Evolutionary conservation across 768 basidiomycete species (phyloP).

Genomic region (Crucibulum laeve): DNA sequence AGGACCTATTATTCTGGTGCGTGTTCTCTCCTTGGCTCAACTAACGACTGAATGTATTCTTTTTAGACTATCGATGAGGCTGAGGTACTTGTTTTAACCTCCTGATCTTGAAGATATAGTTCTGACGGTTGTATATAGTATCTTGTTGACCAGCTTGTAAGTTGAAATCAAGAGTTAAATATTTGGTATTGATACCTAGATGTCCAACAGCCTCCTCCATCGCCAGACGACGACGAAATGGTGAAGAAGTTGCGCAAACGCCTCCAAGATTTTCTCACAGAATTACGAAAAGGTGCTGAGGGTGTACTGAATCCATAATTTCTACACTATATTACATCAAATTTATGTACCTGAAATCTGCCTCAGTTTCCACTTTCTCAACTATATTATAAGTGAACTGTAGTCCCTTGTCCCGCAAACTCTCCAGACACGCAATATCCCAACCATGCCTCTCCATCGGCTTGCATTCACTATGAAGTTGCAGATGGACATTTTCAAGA

Average conservation of each 20-base stretch:
- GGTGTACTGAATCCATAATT: constrained; percentile 17
- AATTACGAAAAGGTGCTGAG: constrained; percentile 30
- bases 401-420: too few relatives aligned
- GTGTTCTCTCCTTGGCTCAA: too few relatives aligned
- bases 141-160: constrained; percentile 32
- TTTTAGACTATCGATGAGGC: constrained; percentile 2
- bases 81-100: not conserved
- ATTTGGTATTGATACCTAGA: not conserved
- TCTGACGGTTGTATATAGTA: constrained; percentile 17
- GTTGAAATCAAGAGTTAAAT: not conserved
- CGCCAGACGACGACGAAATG: constrained; percentile 30
- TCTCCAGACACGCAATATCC: too few relatives aligned
- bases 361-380: too few relatives aligned
- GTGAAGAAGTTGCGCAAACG: constrained; percentile 30
- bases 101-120: not conserved
- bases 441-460: too few relatives aligned
- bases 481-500: too few relatives aligned
- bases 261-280: constrained; percentile 27
- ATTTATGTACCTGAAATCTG: too few relatives aligned
- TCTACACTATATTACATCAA: too few relatives aligned
- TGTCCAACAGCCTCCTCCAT: constrained; percentile 27
- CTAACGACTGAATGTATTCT: too few relatives aligned
- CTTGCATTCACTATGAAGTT: too few relatives aligned
- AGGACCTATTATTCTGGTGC: too few relatives aligned
- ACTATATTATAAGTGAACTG: too few relatives aligned